These are phyloP conservation scores for Blastomyces gilchristii DNA, from an alignment of 2,329 filamentous ascomycete genomes.

Conservation along the genomic window DNA sequence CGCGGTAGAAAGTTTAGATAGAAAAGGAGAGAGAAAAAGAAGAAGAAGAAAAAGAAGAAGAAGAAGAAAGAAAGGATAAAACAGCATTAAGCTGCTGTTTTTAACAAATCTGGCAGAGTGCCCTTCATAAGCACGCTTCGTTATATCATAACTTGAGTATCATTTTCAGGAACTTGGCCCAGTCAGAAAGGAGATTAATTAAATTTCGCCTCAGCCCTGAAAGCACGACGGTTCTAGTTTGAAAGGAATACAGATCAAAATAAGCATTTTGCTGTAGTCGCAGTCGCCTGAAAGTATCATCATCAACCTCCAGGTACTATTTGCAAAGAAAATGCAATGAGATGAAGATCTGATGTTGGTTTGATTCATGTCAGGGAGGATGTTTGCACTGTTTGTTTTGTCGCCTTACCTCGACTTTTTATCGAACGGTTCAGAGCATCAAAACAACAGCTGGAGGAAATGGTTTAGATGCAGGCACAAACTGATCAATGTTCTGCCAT, in stretches of 20 bases:
- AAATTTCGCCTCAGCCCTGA: background rate
- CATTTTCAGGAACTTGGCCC: background rate
- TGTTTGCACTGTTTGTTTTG: conserved; percentile 6
- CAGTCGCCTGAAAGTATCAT: background rate
- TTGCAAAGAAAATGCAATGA: background rate
- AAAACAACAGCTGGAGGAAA: background rate
- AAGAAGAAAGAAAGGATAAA: background rate
- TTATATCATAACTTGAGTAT: background rate
- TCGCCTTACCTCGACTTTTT: background rate
- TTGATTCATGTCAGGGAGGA: no score
- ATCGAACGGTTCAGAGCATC: background rate
- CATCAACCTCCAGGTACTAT: no score
- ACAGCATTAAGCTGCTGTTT: background rate
- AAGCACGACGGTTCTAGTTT: background rate
- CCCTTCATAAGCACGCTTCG: background rate
- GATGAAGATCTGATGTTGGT: no score
- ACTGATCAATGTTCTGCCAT: background rate
- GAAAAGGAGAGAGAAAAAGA: background rate
- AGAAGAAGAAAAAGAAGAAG: no score
- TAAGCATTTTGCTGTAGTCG: background rate
- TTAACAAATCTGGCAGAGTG: background rate
- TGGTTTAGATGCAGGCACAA: background rate
- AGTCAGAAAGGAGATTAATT: background rate
- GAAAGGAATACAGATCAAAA: no score
- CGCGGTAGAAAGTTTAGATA: background rate